Evolutionary conservation across 2,329 filamentous ascomycete species (phyloP), one percentile per base, ranked within the genome.

Genomic region (Bipolaris cookei): DNA sequence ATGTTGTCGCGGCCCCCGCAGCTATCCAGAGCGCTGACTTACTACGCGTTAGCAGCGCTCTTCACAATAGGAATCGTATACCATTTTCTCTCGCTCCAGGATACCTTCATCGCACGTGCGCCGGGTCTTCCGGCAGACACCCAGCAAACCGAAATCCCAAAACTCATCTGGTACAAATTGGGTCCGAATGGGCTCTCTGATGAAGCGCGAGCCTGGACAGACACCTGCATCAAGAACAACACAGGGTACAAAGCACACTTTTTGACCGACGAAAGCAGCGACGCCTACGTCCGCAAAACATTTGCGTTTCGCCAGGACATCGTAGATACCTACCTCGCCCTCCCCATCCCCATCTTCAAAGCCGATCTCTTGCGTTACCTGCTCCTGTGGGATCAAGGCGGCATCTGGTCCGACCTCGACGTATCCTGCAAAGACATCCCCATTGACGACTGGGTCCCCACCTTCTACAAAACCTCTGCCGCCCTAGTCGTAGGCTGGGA

Each of bases 301-400:
- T 81, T 74, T 4, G 47, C 28, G 2, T 62, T 62, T 6, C 72
- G 74, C 32, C 75, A 76, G 0, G 75, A 79, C 44, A 76, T 80
- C 28, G 66, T 80, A 23, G 64, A 75, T 3, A 66, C 62, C 6
- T 79, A 75, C 52, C 62, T 72, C 34, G 57, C 61, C 0, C 61
- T 80, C n/a, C 56, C 65, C 2, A 66, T 78, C 8, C 72, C 76
- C 0, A 79, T 79, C 34, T 61, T 79, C 18, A 73, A 74, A 53
- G 78, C 77, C 4, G 79, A 81, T 57, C 67, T 80, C n/a, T 66
- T 80, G 5, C 75, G 78, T 4, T 79, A 80, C 45, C 59, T 81
- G 5, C 66, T 80, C n/a, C 60, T 80, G 0, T 75, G 73, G 45
- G 65, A 72, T 3, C 64, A 79, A 45, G 79, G 78, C 1, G 79